Percentiles rank a stretch among this genome's conserved stretches.
Evolutionary conservation across 1,139 yeast genomes (phyloP).

Genomic region (Suhomyces coccinellae): DNA sequence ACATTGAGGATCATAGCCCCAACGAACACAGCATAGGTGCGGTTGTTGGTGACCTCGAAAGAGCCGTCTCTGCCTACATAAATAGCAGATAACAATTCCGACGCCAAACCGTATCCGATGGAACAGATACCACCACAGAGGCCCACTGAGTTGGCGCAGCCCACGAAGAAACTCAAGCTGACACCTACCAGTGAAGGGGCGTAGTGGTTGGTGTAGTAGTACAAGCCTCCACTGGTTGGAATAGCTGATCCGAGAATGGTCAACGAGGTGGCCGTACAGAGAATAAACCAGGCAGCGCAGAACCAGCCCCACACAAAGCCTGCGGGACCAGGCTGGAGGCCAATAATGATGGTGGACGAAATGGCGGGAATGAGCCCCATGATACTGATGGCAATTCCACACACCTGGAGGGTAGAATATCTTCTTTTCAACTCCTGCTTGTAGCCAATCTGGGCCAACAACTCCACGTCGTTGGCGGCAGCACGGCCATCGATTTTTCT

Average conservation of each 20-base stretch:
- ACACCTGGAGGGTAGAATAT: conserved; percentile 50
- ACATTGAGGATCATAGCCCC: conserved; percentile 33
- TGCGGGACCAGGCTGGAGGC: conserved; percentile 52
- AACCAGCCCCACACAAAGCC: conserved; percentile 76
- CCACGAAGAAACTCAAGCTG: conserved; percentile 37
- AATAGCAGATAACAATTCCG: conserved; percentile 38
- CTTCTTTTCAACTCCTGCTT: conserved; percentile 51
- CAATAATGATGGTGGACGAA: conserved; percentile 38
- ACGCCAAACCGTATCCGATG: conserved; percentile 41
- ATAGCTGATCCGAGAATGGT: conserved; percentile 67
- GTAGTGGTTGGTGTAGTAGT: conserved; percentile 52
- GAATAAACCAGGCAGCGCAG: conserved; percentile 55
- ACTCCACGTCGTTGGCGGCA: conserved; percentile 43
- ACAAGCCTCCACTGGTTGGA: conserved; percentile 59
- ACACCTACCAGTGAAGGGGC: conserved; percentile 34
- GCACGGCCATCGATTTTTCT: conserved; percentile 24
- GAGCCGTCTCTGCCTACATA: conserved; percentile 32
- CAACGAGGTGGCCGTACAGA: conserved; percentile 61
- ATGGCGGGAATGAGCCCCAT: conserved; percentile 55
- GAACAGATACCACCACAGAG: conserved; percentile 40
- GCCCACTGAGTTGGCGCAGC: conserved; percentile 39
- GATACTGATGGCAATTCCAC: conserved; percentile 54
- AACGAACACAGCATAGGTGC: conserved; percentile 38
- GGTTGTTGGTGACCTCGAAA: conserved; percentile 33
- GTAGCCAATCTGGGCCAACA: conserved; percentile 54